Base-by-base conservation (phyloP, 164 flowering plant species). In the Santalum album region DNA sequence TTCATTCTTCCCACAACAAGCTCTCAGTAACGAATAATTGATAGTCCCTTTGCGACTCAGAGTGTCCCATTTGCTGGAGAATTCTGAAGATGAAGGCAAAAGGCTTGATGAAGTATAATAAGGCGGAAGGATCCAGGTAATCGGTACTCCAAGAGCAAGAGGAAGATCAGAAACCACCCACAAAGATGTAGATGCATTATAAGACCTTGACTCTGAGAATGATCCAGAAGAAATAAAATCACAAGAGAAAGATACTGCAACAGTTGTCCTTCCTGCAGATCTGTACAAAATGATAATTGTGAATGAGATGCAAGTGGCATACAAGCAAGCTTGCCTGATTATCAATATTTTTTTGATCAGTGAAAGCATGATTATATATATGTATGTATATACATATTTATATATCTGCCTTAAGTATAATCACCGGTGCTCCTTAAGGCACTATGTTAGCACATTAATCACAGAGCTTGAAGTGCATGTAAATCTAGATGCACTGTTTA, bases 121-220 rank as follows among this genome's bases (percentile, higher is more conserved):
- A 39, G 95, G 92, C 51, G 96, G 98, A 59, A 91, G 83, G 54
- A 91, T 49, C 98, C 98, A 91, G 11, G 98, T 91, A 16, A 81
- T 68, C 51, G 98, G 82, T 61, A 70, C 69, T 56, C 98, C 98
- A 65, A 84, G 87, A 61, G 95, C 79, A 67, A 88, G 80, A 47
- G 98, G 98, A 66, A 87, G 95, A 70, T 83, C 75, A 54, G 95
- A 53, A 26, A 86, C 79, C 63, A 91, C 98, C 62, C 47, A 57
- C 44, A 91, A 26, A 6, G 76, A 70, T 46, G 70, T 45, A 39
- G 87, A 78, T 45, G 88, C 85, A 75, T 53, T 72, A 60, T 84
- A 91, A 29, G 69, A 68, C 65, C 65, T 74, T 51, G 81, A 71
- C 34, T 71, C 65, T 49, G 76, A 65, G 52, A 62, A 63, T 21